Evolutionary conservation across 257 asterid species (phyloP).

Genomic region (Leptodermis oblonga): DNA sequence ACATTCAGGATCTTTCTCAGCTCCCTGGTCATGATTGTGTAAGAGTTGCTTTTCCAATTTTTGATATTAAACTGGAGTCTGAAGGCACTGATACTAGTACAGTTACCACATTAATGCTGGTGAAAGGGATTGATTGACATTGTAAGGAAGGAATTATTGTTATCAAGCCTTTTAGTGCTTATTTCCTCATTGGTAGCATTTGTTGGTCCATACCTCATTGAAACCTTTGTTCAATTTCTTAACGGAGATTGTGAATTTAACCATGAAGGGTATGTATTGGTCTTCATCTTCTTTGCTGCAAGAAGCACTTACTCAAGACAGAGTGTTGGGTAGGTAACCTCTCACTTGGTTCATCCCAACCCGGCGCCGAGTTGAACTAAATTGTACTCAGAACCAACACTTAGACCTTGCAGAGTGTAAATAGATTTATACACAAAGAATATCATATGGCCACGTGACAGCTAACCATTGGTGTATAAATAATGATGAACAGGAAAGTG

Average conservation of each 20-base stretch:
- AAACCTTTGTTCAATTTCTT: constrained; percentile 64
- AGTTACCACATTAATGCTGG: constrained; percentile 59
- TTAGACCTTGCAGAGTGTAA: too few relatives aligned
- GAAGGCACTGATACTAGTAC: constrained; percentile 26
- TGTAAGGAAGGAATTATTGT: constrained; percentile 40
- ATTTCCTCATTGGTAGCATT: constrained; percentile 45
- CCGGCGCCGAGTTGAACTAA: too few relatives aligned
- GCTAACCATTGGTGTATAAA: too few relatives aligned
- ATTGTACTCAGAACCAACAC: too few relatives aligned
- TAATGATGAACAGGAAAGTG: too few relatives aligned
- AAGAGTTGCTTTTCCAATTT: constrained; percentile 51
- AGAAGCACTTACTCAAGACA: too few relatives aligned
- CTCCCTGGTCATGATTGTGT: constrained; percentile 47
- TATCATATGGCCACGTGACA: too few relatives aligned
- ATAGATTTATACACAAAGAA: too few relatives aligned
- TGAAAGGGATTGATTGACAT: constrained; percentile 56
- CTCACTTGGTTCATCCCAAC: too few relatives aligned
- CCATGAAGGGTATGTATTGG: constrained; percentile 56
- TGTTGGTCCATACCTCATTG: constrained; percentile 82
- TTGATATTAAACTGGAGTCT: constrained; percentile 41
- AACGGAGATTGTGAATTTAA: constrained; percentile 43
- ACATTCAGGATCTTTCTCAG: constrained; percentile 94
- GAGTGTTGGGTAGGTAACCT: too few relatives aligned
- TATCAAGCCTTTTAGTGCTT: constrained; percentile 48
- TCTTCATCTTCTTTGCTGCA: constrained; percentile 52